Conservation (phyloP, 768 basidiomycete species). For the Botryobasidium botryosum region DNA sequence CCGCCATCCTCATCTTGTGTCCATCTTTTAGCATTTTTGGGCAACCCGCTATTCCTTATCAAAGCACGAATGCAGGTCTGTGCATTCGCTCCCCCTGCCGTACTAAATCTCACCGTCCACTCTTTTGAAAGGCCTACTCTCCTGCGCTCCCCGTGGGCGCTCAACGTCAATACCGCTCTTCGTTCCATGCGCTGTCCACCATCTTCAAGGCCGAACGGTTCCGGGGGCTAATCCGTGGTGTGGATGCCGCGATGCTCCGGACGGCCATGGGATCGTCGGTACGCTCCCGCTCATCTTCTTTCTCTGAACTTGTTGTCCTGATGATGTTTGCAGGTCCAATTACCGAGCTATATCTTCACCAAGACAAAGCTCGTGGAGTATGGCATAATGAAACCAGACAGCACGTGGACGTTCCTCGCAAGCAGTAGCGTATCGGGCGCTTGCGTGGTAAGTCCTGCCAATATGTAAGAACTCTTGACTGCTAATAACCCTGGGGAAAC, state of each 20-base stretch:
- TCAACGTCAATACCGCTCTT: conserved; percentile 80
- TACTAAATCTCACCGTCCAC: background rate
- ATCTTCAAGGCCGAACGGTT: conserved; percentile 65
- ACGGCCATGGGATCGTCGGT: conserved; percentile 92
- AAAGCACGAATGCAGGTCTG: conserved; percentile 92
- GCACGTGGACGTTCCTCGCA: conserved; percentile 70
- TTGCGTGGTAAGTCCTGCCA: conserved; percentile 55
- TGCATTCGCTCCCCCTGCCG: conserved; percentile 4
- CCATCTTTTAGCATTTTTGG: conserved; percentile 42
- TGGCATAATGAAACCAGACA: conserved; percentile 56
- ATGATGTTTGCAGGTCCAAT: conserved; percentile 50
- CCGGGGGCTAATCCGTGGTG: conserved; percentile 72
- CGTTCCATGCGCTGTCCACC: conserved; percentile 61
- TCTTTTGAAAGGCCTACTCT: conserved; percentile 73
- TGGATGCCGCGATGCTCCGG: conserved; percentile 83
- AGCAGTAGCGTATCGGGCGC: conserved; percentile 81
- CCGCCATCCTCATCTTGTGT: conserved; percentile 15
- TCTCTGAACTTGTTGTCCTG: background rate
- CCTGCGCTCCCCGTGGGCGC: conserved; percentile 86
- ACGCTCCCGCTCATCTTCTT: conserved; percentile 14
- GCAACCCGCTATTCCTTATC: conserved; percentile 85
- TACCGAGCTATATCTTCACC: conserved; percentile 89
- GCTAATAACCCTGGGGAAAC: conserved; percentile 4
- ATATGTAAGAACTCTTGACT: background rate
- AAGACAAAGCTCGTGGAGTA: conserved; percentile 60